Base-by-base conservation (phyloP, 306 rosid species). In the Sicyos edulis region DNA sequence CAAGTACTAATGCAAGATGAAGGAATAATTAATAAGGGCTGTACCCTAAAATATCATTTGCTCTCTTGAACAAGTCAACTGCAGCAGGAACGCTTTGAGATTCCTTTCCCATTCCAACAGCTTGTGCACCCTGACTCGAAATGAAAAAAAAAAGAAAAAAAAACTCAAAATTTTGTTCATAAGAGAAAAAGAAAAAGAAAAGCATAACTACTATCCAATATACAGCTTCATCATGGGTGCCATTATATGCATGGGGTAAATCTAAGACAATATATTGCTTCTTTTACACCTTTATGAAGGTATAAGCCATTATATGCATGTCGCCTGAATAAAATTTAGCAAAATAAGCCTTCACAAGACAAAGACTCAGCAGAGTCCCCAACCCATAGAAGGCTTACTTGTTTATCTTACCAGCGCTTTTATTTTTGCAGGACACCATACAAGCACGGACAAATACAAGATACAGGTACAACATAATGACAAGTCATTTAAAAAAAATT, bases 41-140 rank as follows among this genome's bases (percentile, higher is more conserved):
- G 11, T 85, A 95, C 99, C 99, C 96, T 67, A 95, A 80, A 42
- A 95, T 86, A 6, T 87, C 86, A 70, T 91, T 86, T 2, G 99
- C 99, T 78, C 80, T 89, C 83, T 78, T 82, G 85, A 82, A 95
- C 84, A 95, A 82, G 56, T 74, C 70, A 2, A 87, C 85, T 67
- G 96, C 95, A 61, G 89, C 77, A 60, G 96, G 91, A 58, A 91
- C 88, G 74, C 82, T 89, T 72, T 81, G 97, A 80, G 96, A 96
- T 73, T 89, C 99, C 78, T 89, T 87, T 70, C 95, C 99, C 99
- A 95, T 95, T 81, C 96, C 97, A 80, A 91, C 84, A 50, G 92
- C 88, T 86, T 95, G 99, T 19, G 99, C 99, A 71, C 99, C 99
- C 99, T 95, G 80, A 50, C 15, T 47, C 64, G 89, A 6, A 40